Base-by-base conservation (phyloP, 306 rosid species). In the Acacia crassicarpa region DNA sequence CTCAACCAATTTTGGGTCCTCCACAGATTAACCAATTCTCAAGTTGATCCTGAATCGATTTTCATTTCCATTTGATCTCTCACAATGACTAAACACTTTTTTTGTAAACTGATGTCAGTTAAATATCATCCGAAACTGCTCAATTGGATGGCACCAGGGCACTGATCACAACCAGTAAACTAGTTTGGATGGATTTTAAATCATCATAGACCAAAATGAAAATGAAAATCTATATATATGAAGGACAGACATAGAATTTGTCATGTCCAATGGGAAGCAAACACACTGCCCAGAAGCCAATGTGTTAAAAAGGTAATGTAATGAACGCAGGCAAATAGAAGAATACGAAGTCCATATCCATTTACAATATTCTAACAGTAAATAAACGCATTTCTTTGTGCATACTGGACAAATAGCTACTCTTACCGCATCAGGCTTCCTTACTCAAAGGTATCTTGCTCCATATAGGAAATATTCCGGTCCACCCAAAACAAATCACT, bases 301-400 rank as follows among this genome's bases (percentile, higher is more conserved):
- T 0, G 68, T 40, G 49, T 32, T 49, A 23, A 45, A 45, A 45
- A 19, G 45, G 51, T 46, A 41, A 80, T 44, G 65, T 59, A 65
- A 53, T 71, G 17, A 73, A 35, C 38, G n/a, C 25, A 58, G 23
- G 54, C 25, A 63, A 65, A 56, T 69, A 62, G 23, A 25, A 82
- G 41, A 71, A 71, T 48, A 67, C 14, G 41, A 63, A 59, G 48
- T 67, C 40, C 40, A 38, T 14, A n/a, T 23, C 17, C 63, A 35
- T 62, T 71, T 38, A 76, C 35, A 76, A 32, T 45, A 82, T 53
- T 68, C 51, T 17, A 22, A 67, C 20, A 69, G 81, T 3, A 71
- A n/a, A 78, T 33, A 48, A 59, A 68, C n/a, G 6, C 61, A 72
- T 32, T 66, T 44, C 66, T 75, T 68, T 32, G 71, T 68, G 13